Evolutionary conservation across 352 stramenopile species (phyloP).

Genomic region (Pythium aristosporum): DNA sequence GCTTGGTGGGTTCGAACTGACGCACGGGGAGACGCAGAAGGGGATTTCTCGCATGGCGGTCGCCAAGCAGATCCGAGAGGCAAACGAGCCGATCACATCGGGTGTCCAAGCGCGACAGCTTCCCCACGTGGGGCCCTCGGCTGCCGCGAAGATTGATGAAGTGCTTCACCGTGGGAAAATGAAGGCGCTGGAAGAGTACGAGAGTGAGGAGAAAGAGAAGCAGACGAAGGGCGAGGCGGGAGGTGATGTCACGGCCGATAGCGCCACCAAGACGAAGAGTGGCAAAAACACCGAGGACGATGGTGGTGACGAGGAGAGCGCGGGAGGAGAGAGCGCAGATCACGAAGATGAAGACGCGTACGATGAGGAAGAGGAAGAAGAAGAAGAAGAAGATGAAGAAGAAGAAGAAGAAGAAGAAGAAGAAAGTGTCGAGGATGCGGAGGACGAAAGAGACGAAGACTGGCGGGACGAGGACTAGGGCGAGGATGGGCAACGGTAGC

Average conservation of each 20-base stretch:
- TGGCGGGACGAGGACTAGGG: slow-evolving; percentile 2
- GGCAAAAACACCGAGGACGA: slow-evolving; percentile 1
- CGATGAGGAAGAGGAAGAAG: slow-evolving; percentile 10
- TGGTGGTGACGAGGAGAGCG: slow-evolving; percentile 3
- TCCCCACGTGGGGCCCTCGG: slow-evolving; percentile 32
- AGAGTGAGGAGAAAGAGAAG: slow-evolving; percentile 4
- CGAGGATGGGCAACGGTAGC: not conserved
- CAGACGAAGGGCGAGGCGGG: not conserved
- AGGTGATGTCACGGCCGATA: not conserved
- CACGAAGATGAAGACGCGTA: slow-evolving; percentile 10
- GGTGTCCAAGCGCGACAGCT: slow-evolving; percentile 28
- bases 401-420: slow-evolving; percentile 12
- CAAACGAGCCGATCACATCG: slow-evolving; percentile 29
- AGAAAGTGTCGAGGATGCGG: slow-evolving; percentile 5
- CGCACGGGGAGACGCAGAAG: slow-evolving; percentile 35
- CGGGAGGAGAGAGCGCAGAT: not conserved
- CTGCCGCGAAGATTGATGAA: slow-evolving; percentile 42
- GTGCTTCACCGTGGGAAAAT: slow-evolving; percentile 37
- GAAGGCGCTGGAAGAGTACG: slow-evolving; percentile 28
- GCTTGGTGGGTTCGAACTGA: slow-evolving; percentile 34
- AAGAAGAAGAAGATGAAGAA: slow-evolving; percentile 6
- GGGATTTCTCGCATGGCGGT: slow-evolving; percentile 43
- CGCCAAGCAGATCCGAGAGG: slow-evolving; percentile 40
- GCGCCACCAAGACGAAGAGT: not conserved
- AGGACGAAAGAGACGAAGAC: slow-evolving; percentile 6